Conservation (phyloP, 2,329 filamentous ascomycete species). For the Aspergillus terreus region DNA sequence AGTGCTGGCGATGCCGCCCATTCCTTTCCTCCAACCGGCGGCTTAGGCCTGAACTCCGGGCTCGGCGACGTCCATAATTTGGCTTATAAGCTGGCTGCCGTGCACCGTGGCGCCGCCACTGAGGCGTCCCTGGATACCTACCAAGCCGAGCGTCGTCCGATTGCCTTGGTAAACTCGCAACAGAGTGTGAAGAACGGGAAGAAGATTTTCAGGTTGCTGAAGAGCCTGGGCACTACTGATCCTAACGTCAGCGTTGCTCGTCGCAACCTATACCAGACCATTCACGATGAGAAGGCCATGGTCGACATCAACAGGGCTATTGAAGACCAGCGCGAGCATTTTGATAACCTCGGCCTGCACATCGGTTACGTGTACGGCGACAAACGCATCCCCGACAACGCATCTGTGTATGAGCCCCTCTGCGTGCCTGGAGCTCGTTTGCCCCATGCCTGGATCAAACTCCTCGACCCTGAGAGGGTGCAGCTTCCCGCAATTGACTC, state of each 20-base stretch:
- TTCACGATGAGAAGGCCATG: conserved; percentile 3
- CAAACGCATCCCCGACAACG: too few species aligned
- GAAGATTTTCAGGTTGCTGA: conserved; percentile 41
- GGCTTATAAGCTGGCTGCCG: conserved; percentile 38
- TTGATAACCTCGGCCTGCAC: conserved; percentile 13
- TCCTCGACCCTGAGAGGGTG: too few species aligned
- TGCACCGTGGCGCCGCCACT: conserved; percentile 21
- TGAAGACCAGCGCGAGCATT: conserved; percentile 12
- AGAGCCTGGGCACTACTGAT: conserved; percentile 35
- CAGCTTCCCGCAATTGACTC: too few species aligned
- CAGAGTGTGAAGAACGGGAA: conserved; percentile 46
- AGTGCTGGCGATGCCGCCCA: conserved; percentile 54
- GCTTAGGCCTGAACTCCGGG: conserved; percentile 54
- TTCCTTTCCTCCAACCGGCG: conserved; percentile 51
- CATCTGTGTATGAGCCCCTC: too few species aligned
- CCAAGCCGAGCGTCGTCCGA: conserved; percentile 34
- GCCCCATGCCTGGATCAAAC: too few species aligned
- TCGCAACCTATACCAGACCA: conserved; percentile 7
- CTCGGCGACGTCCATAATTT: conserved; percentile 51
- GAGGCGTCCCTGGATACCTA: conserved; percentile 27
- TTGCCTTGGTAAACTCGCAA: conserved; percentile 38
- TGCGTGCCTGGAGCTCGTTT: too few species aligned
- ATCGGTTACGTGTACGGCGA: conserved; percentile 11
- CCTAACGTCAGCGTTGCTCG: conserved; percentile 3
- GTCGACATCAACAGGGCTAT: conserved; percentile 8